Evolutionary conservation across 1,284 basidiomycete species (phyloP), one percentile per base, ranked within the genome.

Genomic region (Apiotrichum mycotoxinovorans): DNA sequence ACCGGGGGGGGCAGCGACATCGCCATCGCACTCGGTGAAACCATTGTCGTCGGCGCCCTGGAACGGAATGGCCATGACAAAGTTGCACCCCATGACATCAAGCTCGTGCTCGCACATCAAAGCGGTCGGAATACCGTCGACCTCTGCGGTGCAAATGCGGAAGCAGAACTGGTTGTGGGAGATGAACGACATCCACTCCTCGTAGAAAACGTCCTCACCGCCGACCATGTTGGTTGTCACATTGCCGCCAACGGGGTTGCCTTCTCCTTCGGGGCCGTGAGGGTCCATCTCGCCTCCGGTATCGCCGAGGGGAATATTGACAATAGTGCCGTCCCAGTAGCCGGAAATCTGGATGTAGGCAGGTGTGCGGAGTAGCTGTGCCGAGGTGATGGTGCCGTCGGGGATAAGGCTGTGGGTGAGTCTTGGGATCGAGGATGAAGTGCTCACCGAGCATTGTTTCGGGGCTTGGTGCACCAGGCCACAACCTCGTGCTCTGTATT

Each of bases 161-260:
- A 77, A 59, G 62, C 76, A 78, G 71, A 73, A 78, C 56, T 72
- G 66, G 62, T 72, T 66, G 66, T 70, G 68, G n/a, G 63, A 74
- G 67, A 55, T 66, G 54, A 72, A 72, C 23, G 64, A 67, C 72
- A 74, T 80, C 79, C 79, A 80, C 66, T 80, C 78, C 67, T 80
- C 70, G 74, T 81, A 81, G 60, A 75, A 77, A 23, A 79, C 79
- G 51, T 81, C 80, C 35, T 66, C 44, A n/a, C 79, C 79, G 11
- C 68, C 68, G 30, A 77, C 63, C 63, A 72, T 76, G 69, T 80
- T 79, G 30, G 77, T 76, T 33, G 79, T 80, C 51, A 80, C 80
- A 64, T 80, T 79, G 41, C 79, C 80, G 33, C 80, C 80, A 49
- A 79, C 68, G 30, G 80, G 80, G 74, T 81, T 81, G 43, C 79